These are phyloP conservation scores for Fusarium concolor DNA, from an alignment of 2,329 filamentous ascomycete genomes.

Conservation along the genomic window DNA sequence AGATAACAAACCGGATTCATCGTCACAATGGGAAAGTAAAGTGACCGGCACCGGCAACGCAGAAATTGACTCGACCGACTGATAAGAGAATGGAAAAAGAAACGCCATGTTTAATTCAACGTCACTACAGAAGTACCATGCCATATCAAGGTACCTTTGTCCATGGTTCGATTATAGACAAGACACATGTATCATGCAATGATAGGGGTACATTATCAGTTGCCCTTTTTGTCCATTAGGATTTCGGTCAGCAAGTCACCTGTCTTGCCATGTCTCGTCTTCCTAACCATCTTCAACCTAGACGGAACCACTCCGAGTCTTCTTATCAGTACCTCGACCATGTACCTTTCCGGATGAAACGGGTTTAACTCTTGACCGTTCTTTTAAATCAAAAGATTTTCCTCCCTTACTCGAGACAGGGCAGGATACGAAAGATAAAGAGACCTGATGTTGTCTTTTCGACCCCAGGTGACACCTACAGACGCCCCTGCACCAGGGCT, in stretches of 20 bases:
- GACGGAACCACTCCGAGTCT: conserved; percentile 39
- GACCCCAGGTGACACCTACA: conserved; percentile 40
- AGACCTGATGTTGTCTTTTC: conserved; percentile 37
- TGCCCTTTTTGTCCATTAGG: conserved; percentile 34
- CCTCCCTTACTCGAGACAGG: conserved; percentile 13
- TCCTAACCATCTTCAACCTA: conserved; percentile 17
- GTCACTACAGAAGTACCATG: conserved; percentile 26
- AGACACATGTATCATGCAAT: conserved; percentile 26
- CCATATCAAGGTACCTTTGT: conserved; percentile 26
- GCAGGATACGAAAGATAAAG: conserved; percentile 28
- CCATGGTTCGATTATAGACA: conserved; percentile 8
- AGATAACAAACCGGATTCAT: conserved; percentile 41
- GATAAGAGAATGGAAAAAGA: conserved; percentile 40
- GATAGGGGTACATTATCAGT: conserved; percentile 26
- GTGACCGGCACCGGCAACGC: conserved; percentile 20
- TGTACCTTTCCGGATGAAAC: conserved; percentile 33
- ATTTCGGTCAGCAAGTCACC: conserved; percentile 36
- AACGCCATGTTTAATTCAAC: conserved; percentile 38
- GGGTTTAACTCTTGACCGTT: conserved; percentile 32
- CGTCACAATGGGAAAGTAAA: conserved; percentile 39
- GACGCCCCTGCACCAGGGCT: conserved; percentile 38
- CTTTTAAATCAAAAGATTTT: conserved; percentile 29
- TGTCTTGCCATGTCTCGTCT: conserved; percentile 16
- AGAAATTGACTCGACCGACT: conserved; percentile 39
- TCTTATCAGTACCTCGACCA: conserved; percentile 44